Evolutionary conservation across 495 filamentous ascomycete species (phyloP), one percentile per base, ranked within the genome.

Genomic region (Pyrenula massariospora): DNA sequence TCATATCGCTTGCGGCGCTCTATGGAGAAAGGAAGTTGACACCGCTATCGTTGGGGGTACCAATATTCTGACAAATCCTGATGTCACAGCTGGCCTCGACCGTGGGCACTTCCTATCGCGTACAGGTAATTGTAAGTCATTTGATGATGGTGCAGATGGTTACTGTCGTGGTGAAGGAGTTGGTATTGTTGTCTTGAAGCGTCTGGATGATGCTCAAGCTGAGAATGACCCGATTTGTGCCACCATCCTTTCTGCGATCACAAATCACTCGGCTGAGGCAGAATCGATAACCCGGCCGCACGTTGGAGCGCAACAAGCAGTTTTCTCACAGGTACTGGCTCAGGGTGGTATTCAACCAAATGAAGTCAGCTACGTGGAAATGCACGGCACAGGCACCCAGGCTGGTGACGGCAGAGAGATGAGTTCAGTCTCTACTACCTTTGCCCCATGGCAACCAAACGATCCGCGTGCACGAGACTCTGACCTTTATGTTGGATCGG

Each of bases 381-480:
- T 75, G 73, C 73, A 76, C 62, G 73, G 73, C 11, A 76, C 73
- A 21, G 73, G 73, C 48, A 76, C 73, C 22, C 68, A 73, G 48
- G 67, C 70, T 57, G 66, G 75, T 61, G 71, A 76, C 61, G 64
- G 63, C 12, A 70, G 68, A 19, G 72, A 76, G 57, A 73, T 77
- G 67, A 70, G 66, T 2, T 70, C 66, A 0, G 73, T 75, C 53
- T n/a, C n/a, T n/a, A n/a, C n/a, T n/a, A n/a, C n/a, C n/a, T 52
- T 63, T 15, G 78, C 77, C 55, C 74, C 79, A 22, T 88, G 88
- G 59, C 85, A 84, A 2, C 83, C 80, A 0, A 72, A 11, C 24
- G 47, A 48, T 19, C 8, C 8, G 50, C 50, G 50, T 21, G 22
- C 20, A 25, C 20, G 10, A 12, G 1, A 49, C 5, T 25, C 57